These are phyloP conservation scores for Hypoxylon rubiginosum DNA, from an alignment of 2,329 filamentous ascomycete species.

Conservation along the genomic window DNA sequence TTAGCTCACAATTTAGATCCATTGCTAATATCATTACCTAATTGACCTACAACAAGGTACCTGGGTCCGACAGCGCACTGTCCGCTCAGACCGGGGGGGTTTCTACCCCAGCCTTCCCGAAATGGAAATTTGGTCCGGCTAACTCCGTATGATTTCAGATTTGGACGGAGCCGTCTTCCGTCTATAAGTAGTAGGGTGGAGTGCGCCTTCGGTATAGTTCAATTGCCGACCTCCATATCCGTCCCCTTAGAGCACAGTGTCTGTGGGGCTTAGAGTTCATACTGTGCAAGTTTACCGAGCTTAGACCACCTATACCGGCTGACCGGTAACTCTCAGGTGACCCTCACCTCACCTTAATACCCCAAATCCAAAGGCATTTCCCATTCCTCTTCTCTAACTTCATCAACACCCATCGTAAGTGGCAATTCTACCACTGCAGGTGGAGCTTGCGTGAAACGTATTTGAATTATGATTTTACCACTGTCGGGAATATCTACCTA, in stretches of 20 bases:
- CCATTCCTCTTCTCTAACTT: neutral
- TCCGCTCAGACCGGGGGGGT: neutral
- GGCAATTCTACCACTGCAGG: neutral
- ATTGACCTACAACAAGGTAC: neutral
- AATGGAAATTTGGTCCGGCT: neutral
- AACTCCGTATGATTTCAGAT: neutral
- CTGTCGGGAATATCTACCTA: neutral
- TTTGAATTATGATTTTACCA: neutral
- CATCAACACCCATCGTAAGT: neutral
- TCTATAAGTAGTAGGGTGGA: neutral
- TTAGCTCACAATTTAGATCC: neutral
- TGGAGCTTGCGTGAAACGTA: neutral
- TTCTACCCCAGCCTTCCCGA: neutral
- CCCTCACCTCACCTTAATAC: neutral
- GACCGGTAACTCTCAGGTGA: too few species aligned
- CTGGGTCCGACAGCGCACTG: neutral
- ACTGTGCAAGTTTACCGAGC: neutral
- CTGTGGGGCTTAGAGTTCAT: neutral
- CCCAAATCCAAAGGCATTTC: neutral
- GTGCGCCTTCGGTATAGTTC: neutral
- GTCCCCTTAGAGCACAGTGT: neutral
- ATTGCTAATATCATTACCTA: neutral
- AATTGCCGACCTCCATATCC: slow-evolving; percentile 1
- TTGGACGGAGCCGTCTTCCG: neutral
- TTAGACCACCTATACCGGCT: neutral